phyloP scores from a whole-genome alignment of 129 eudicot species.

The Smallanthus sonchifolius region DNA sequence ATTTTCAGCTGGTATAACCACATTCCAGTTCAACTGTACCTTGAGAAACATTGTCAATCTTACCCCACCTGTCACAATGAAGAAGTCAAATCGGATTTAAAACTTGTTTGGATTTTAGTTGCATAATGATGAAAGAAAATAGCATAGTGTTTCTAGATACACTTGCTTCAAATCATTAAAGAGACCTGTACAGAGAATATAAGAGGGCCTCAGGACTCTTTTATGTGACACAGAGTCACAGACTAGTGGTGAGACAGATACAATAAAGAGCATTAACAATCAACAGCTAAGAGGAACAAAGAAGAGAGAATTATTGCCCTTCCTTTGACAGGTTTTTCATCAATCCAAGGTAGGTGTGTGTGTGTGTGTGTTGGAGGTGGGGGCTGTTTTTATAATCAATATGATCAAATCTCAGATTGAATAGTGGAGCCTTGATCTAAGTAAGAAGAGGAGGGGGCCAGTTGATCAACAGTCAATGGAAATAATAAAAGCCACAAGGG shows the following conservation, averaged over 20 bases:
- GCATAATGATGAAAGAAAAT: conserved; percentile 5
- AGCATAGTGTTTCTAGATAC: not conserved
- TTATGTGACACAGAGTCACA: not conserved
- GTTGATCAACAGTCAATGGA: not conserved
- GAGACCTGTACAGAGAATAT: not conserved
- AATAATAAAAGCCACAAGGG: conserved; percentile 8
- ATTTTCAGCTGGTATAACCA: conserved; percentile 63
- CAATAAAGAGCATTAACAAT: conserved; percentile 12
- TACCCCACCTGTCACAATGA: conserved; percentile 14
- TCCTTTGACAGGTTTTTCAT: not conserved
- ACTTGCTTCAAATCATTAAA: not conserved
- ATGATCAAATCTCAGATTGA: not conserved
- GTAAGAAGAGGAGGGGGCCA: not conserved
- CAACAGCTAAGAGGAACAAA: not conserved
- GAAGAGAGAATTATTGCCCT: not conserved
- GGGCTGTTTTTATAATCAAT: not conserved
- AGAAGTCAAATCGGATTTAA: not conserved
- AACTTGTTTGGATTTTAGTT: not conserved
- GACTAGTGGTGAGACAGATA: not conserved
- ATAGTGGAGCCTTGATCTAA: not conserved
- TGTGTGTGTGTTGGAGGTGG: not conserved
- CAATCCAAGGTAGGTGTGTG: not conserved
- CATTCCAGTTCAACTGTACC: conserved; percentile 72
- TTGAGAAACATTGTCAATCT: conserved; percentile 60
- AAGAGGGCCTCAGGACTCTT: not conserved